phyloP scores from a whole-genome alignment of 176 grass and related monocot genomes.

The Lolium rigidum region DNA sequence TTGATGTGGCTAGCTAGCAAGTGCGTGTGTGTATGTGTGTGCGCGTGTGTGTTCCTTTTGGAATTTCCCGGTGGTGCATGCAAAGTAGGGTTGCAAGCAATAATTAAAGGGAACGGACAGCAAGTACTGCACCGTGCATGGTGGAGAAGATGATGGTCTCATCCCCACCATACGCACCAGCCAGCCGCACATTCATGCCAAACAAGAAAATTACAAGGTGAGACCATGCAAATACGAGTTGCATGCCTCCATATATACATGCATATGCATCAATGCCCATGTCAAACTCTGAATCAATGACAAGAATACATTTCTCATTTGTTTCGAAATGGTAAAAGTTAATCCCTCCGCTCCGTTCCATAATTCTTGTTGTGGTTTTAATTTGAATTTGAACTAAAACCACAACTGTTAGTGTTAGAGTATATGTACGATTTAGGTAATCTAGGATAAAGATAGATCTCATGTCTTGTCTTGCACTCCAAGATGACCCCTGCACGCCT shows the following conservation, averaged over 20 bases:
- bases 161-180: slow-evolving; percentile 52
- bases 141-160: slow-evolving; percentile 62
- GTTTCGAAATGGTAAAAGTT: no score
- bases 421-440: no score
- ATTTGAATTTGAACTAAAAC: no score
- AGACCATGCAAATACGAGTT: background rate
- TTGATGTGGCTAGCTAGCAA: background rate
- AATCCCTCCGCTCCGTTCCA: no score
- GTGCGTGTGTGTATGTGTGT: background rate
- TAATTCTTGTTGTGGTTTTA: no score
- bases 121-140: slow-evolving; percentile 52
- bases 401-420: no score
- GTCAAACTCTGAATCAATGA: no score
- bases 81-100: slow-evolving; percentile 58
- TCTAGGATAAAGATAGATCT: no score
- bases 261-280: no score
- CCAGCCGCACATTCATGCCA: slow-evolving; percentile 48
- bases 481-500: no score
- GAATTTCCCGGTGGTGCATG: slow-evolving; percentile 56
- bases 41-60: slow-evolving; percentile 40
- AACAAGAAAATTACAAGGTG: slow-evolving; percentile 48
- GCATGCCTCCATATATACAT: background rate
- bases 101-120: slow-evolving; percentile 62
- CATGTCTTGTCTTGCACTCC: no score
- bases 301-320: no score